Evolutionary conservation across 1,284 basidiomycete genomes (phyloP), one percentile per base, ranked within the genome.

Genomic region (Cutaneotrichosporon sp.): DNA sequence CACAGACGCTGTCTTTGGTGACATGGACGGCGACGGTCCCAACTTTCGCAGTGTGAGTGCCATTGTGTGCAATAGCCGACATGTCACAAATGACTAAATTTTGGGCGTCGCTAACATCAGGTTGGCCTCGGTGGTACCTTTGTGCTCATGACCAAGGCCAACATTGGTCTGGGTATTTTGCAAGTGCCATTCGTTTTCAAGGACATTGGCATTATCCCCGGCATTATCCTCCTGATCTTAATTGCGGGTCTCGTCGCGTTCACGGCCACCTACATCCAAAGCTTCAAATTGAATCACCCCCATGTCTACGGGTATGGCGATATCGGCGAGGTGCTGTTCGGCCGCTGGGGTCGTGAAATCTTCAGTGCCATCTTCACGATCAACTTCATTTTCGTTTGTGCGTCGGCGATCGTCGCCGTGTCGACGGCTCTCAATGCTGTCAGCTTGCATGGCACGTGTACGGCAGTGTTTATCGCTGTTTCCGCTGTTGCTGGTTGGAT

Each of bases 361-460:
- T 46, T 54, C 42, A 41, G 21, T 20, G 26, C 34, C 33, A n/a
- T 43, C 34, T 52, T 52, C 40, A 17, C 35, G 17, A 20, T 52
- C 40, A 42, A 37, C 48, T 49, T 54, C 37, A 51, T 59, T 40
- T 59, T 65, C 26, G 59, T 65, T 20, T 46, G 54, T 3, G 66
- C 58, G 7, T 51, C 56, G 0, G 60, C 53, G 18, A 58, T 69
- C 35, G 56, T 76, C 22, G 63, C 65, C 12, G 58, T 75, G 33
- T 68, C 73, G 4, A 70, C 73, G 46, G 72, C 75, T 0, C 61
- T 77, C 40, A 77, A 77, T 64, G 70, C 76, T 20, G 59, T 77
- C 13, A 43, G 45, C 1, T 61, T 68, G 3, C 70, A 75, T 59
- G 70, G 58, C 3, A 62, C 67, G 0, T 76, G 74, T 56, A 74